phyloP scores from a whole-genome alignment of 2,329 filamentous ascomycete species.

The Immersiporthe knoxdaviesiana region DNA sequence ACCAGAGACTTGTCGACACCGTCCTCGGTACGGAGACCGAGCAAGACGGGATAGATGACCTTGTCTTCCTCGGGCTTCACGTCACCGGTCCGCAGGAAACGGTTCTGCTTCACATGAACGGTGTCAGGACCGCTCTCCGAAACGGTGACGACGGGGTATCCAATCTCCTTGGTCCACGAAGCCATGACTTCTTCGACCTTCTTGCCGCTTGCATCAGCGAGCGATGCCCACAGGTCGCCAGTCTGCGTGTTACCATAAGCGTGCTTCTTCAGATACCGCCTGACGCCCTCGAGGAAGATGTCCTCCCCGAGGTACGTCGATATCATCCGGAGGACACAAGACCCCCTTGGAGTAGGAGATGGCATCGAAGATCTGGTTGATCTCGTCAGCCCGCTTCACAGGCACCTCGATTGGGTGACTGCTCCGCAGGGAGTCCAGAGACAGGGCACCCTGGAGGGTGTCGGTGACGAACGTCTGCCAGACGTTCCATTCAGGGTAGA shows the following conservation, averaged over 20 bases:
- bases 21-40: conserved; percentile 82
- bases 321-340: conserved; percentile 94
- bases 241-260: conserved; percentile 96
- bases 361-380: conserved; percentile 97
- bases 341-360: conserved; percentile 98
- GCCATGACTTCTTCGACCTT: conserved; percentile 89
- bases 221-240: conserved; percentile 84
- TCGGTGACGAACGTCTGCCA: conserved; percentile 96
- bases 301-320: conserved; percentile 94
- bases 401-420: conserved; percentile 97
- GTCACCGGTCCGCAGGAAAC: conserved; percentile 89
- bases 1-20: conserved; percentile 79
- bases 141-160: conserved; percentile 88
- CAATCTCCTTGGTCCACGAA: conserved; percentile 96
- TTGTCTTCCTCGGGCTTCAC: conserved; percentile 91
- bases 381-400: conserved; percentile 91
- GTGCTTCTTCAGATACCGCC: conserved; percentile 91
- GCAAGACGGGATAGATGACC: conserved; percentile 85
- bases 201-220: conserved; percentile 88
- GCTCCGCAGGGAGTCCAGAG: conserved; percentile 87
- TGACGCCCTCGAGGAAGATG: conserved; percentile 87
- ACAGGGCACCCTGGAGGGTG: conserved; percentile 84
- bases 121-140: conserved; percentile 72
- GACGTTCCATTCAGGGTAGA: conserved; percentile 98
- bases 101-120: conserved; percentile 91